Evolutionary conservation across 2,329 filamentous ascomycete species (phyloP).

Genomic region (Coniochaeta prunicola): DNA sequence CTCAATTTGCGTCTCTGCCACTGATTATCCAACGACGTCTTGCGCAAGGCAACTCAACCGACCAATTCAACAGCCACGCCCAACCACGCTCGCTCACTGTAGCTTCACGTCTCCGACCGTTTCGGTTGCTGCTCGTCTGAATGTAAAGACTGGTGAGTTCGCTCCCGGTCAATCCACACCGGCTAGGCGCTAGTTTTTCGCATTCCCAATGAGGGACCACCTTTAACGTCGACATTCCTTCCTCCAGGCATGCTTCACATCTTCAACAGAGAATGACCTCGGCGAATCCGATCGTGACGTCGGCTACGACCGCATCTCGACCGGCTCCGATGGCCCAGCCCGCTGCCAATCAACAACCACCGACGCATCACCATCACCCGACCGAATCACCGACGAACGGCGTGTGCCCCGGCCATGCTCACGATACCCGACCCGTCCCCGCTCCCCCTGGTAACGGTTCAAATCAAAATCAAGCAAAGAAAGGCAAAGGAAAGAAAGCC

Average conservation of each 20-base stretch:
- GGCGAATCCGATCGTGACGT: conserved; percentile 24
- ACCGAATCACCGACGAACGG: conserved; percentile 21
- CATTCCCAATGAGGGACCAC: background rate
- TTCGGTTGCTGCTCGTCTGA: background rate
- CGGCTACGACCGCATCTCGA: conserved; percentile 23
- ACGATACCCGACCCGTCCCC: conserved; percentile 34
- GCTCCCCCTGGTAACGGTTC: conserved; percentile 30
- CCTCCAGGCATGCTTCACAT: background rate
- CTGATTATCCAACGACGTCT: conserved; percentile 12
- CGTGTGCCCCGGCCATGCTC: conserved; percentile 18
- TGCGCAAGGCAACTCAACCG: background rate
- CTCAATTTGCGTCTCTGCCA: conserved; percentile 11
- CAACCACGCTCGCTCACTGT: background rate
- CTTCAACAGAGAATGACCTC: conserved; percentile 24
- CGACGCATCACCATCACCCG: background rate
- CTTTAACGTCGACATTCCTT: background rate
- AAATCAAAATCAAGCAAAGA: conserved; percentile 30
- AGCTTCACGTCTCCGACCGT: background rate
- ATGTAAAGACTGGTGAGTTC: background rate
- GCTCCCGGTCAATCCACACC: background rate
- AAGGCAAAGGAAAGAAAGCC: conserved; percentile 72
- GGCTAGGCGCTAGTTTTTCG: background rate
- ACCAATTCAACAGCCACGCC: background rate
- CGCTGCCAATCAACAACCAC: conserved; percentile 13
- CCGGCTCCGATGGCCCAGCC: conserved; percentile 24